Evolutionary conservation across 176 grass and related monocot genomes (phyloP).

Genomic region (Puccinellia tenuiflora): DNA sequence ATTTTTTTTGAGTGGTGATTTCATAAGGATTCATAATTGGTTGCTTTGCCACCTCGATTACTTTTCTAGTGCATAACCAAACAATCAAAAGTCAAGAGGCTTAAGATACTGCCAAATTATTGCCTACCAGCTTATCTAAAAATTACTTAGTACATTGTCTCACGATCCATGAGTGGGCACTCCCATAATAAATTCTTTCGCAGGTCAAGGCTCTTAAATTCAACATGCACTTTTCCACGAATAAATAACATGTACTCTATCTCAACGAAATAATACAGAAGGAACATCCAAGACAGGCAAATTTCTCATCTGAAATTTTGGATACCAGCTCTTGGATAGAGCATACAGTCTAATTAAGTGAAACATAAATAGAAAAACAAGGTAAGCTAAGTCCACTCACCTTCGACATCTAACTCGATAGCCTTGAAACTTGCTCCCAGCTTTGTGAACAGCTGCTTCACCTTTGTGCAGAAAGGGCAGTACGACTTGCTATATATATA

Average conservation of each 20-base stretch:
- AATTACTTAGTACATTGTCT: background rate
- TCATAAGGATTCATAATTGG: too few relatives aligned
- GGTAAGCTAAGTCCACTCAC: constrained; percentile 34
- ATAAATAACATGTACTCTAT: background rate
- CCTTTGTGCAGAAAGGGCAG: constrained; percentile 47
- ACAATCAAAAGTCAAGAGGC: background rate
- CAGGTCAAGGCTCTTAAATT: background rate
- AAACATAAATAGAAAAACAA: too few relatives aligned
- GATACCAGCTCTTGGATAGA: too few relatives aligned
- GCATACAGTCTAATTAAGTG: too few relatives aligned
- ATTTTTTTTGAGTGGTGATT: too few relatives aligned
- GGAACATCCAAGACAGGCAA: background rate
- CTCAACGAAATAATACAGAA: background rate
- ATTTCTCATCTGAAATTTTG: background rate
- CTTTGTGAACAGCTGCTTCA: constrained; percentile 56
- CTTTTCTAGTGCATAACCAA: background rate
- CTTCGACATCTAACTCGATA: constrained; percentile 62
- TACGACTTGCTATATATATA: constrained; percentile 68
- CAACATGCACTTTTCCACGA: too few relatives aligned
- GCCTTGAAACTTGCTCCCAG: constrained; percentile 54
- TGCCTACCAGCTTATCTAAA: background rate
- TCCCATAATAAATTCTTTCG: background rate
- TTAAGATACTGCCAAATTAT: background rate
- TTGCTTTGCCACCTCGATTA: background rate
- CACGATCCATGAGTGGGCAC: background rate